Conservation (phyloP, 2,329 filamentous ascomycete species). For the Colletotrichum lupini region DNA sequence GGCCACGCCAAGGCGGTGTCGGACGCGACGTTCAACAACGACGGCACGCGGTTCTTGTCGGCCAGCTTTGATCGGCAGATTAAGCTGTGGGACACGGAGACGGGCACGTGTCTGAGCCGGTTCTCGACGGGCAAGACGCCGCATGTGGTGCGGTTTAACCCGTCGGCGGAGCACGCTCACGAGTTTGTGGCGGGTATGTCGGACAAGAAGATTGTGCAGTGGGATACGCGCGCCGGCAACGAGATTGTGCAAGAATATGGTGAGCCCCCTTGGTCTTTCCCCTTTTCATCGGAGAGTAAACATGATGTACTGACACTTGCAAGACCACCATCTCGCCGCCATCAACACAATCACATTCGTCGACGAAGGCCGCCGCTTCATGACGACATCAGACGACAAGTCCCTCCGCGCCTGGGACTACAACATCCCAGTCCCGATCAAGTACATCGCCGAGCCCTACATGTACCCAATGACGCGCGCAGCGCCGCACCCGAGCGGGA, state of each 20-base stretch:
- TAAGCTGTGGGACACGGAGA: conserved; percentile 99
- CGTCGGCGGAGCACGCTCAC: conserved; percentile 77
- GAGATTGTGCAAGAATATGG: conserved; percentile 91
- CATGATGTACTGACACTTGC: background rate
- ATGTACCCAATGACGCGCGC: conserved; percentile 97
- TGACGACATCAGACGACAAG: conserved; percentile 98
- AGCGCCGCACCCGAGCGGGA: conserved; percentile 85
- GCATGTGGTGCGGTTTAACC: conserved; percentile 95
- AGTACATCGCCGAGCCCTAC: conserved; percentile 96
- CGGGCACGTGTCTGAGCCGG: conserved; percentile 85
- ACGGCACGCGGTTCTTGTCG: conserved; percentile 87
- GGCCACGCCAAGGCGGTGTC: conserved; percentile 92
- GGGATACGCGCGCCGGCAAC: conserved; percentile 82
- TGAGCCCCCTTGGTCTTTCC: background rate
- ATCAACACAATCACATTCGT: conserved; percentile 98
- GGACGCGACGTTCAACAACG: conserved; percentile 86
- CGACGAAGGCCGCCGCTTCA: conserved; percentile 93
- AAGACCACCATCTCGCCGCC: conserved; percentile 93
- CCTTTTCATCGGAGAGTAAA: background rate
- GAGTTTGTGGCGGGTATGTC: conserved; percentile 98
- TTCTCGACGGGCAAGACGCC: conserved; percentile 96
- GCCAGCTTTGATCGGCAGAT: conserved; percentile 95
- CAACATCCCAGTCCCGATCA: conserved; percentile 97
- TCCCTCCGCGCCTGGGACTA: conserved; percentile 98
- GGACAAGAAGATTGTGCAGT: conserved; percentile 99